Evolutionary conservation across 768 basidiomycete genomes (phyloP), one percentile per base, ranked within the genome.

Genomic region (Ramaria sp.): DNA sequence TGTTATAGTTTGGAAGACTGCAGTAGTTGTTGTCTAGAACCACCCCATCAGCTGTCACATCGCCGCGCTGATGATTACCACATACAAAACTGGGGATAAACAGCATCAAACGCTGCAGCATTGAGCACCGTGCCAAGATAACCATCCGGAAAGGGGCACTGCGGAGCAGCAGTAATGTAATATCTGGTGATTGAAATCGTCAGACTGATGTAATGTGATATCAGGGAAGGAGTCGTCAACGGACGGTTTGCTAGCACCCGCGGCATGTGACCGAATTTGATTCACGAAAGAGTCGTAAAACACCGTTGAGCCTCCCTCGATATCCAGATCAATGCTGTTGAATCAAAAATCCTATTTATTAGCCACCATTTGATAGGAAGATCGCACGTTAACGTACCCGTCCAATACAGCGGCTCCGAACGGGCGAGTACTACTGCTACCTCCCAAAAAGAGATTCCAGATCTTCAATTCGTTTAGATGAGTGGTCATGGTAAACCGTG

Each of bases 11-110:
- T 58, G 74, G 72, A 39, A 83, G 65, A 31, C 75, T 75, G 61
- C 83, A 84, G 63, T 71, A 80, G 65, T 83, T 84, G 67, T 83
- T 83, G 59, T 77, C 75, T 75, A 56, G 11, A 12, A 30, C 7
- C 6, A 17, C 27, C 34, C 37, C 20, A 11, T 17, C 9, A 24
- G 27, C 24, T n/a, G 22, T 49, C 22, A 48, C 27, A 27, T 53
- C 11, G 57, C 24, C 11, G 51, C 30, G 15, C 43, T 46, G 42
- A 47, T 19, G 20, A 41, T 46, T 27, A 39, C 30, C 30, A 53
- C 60, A 22, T 47, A 59, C 61, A 62, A 53, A 58, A 62, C 39
- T 62, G 61, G 33, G 60, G 53, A 43, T 62, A 62, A 24, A 62
- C 57, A 19, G 51, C 51, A 56, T 62, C 61, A 33, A 62, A 56